Conservation (phyloP, 2,329 filamentous ascomycete genomes). For the Clarireedia hainanense region DNA sequence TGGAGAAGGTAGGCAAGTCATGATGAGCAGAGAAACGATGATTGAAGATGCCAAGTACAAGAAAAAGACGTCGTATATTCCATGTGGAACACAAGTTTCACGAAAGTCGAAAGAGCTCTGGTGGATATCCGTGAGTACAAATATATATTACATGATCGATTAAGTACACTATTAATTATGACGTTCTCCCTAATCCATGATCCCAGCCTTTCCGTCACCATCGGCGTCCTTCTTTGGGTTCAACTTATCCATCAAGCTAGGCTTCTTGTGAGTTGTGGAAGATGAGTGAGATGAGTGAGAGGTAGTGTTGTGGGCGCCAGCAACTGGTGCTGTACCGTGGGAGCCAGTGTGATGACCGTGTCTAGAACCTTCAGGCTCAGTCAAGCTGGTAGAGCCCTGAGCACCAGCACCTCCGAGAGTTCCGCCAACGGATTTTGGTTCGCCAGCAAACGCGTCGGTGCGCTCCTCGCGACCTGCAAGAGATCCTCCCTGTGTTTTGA, state of each 20-base stretch:
- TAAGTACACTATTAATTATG: too few species aligned
- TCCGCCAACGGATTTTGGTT: constrained; percentile 41
- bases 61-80: too few species aligned
- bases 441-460: constrained; percentile 53
- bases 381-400: constrained; percentile 22
- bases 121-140: too few species aligned
- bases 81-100: too few species aligned
- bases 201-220: constrained; percentile 46
- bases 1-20: constrained; percentile 38
- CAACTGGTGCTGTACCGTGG: constrained; percentile 1
- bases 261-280: constrained; percentile 30
- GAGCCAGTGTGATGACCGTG: constrained; percentile 7
- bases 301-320: constrained; percentile 4
- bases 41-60: too few species aligned
- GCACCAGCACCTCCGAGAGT: constrained; percentile 25
- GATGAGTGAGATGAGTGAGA: background rate
- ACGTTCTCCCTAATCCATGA: constrained; percentile 32
- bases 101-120: too few species aligned
- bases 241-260: constrained; percentile 42
- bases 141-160: too few species aligned
- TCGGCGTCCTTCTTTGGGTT: constrained; percentile 47
- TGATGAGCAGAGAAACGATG: background rate
- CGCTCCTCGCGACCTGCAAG: constrained; percentile 47
- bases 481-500: constrained; percentile 44
- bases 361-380: constrained; percentile 16